Conservation (phyloP, 1,284 basidiomycete genomes). For the Boletus semigastroideus region DNA sequence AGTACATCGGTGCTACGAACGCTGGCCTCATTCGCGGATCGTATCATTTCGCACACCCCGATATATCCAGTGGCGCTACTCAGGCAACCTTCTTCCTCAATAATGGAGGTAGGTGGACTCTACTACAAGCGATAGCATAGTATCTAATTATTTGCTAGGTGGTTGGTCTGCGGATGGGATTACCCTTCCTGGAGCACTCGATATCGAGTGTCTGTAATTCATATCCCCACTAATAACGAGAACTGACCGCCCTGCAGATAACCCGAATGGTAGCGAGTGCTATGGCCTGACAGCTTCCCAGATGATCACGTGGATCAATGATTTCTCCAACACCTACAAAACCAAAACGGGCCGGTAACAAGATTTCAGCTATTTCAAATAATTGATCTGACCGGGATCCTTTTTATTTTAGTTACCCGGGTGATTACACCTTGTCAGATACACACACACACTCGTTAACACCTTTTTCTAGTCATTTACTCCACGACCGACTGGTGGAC, state of each 20-base stretch:
- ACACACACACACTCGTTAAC: not conserved
- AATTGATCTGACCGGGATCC: conserved; percentile 4
- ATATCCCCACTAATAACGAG: not conserved
- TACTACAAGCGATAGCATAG: not conserved
- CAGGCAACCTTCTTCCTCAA: conserved; percentile 57
- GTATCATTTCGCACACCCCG: conserved; percentile 49
- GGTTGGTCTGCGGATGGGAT: conserved; percentile 59
- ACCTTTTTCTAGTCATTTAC: conserved; percentile 47
- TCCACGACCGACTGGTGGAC: conserved; percentile 69
- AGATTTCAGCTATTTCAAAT: not conserved
- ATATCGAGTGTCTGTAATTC: conserved; percentile 53
- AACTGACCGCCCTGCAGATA: conserved; percentile 36
- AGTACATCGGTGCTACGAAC: conserved; percentile 48
- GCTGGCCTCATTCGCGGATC: conserved; percentile 46
- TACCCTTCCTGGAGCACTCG: conserved; percentile 68
- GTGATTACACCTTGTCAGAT: not conserved
- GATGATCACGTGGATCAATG: conserved; percentile 64
- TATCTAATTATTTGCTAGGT: conserved; percentile 33
- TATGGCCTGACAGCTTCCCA: conserved; percentile 52
- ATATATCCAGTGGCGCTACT: conserved; percentile 38
- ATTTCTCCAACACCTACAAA: conserved; percentile 65
- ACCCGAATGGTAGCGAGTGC: conserved; percentile 50
- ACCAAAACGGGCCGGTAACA: conserved; percentile 46
- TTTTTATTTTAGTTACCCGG: conserved; percentile 34
- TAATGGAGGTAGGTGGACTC: conserved; percentile 49